Conservation (phyloP, 2,329 filamentous ascomycete genomes). For the Cercospora berteroae region DNA sequence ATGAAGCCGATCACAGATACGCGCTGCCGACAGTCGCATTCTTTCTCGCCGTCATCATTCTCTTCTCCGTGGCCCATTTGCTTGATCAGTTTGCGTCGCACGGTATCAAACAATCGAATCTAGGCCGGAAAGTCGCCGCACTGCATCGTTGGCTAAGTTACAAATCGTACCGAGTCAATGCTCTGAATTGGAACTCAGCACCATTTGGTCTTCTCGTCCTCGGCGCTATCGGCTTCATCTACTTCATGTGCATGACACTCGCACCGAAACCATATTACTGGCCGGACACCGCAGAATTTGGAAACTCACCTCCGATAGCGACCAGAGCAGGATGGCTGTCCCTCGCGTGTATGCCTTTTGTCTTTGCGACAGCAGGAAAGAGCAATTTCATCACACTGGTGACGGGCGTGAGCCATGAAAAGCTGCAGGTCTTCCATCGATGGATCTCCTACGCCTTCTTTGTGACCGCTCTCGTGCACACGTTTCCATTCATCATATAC, state of each 20-base stretch:
- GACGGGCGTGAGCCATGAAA: constrained; percentile 58
- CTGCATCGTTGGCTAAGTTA: constrained; percentile 44
- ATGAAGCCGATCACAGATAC: constrained; percentile 55
- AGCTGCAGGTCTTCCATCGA: constrained; percentile 56
- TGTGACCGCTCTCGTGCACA: constrained; percentile 56
- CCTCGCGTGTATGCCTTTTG: constrained; percentile 52
- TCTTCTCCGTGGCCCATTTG: constrained; percentile 48
- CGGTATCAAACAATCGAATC: constrained; percentile 1
- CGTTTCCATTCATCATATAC: constrained; percentile 59
- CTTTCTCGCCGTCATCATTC: constrained; percentile 48
- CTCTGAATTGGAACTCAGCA: constrained; percentile 44
- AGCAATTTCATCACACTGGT: constrained; percentile 55
- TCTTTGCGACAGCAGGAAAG: constrained; percentile 47
- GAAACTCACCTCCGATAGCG: constrained; percentile 53
- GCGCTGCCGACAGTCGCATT: constrained; percentile 54
- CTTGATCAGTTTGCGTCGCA: constrained; percentile 32
- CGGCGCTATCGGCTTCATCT: constrained; percentile 43
- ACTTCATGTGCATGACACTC: constrained; percentile 45
- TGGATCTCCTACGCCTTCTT: constrained; percentile 58
- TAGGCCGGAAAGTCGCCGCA: constrained; percentile 35
- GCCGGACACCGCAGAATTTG: constrained; percentile 39
- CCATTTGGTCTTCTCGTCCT: constrained; percentile 48
- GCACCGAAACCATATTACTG: constrained; percentile 52
- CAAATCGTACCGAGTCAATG: constrained; percentile 38
- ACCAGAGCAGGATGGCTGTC: constrained; percentile 55